phyloP scores from a whole-genome alignment of 2,329 filamentous ascomycete genomes.

The Geoglossum cookeanum region DNA sequence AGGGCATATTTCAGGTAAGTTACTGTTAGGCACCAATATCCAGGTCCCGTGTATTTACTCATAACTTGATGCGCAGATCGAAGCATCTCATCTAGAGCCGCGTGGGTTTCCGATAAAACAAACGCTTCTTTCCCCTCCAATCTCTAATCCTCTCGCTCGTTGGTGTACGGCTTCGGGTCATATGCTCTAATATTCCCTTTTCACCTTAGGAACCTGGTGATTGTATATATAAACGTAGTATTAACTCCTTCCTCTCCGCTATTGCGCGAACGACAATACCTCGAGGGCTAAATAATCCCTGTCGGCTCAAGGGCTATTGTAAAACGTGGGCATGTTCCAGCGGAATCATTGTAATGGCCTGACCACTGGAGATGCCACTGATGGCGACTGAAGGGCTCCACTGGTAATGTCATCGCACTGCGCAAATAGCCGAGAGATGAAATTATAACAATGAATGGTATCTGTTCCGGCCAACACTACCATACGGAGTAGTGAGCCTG shows the following conservation, averaged over 20 bases:
- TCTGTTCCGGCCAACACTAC: not conserved
- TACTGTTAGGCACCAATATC: slow-evolving; percentile 5
- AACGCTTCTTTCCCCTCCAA: slow-evolving; percentile 12
- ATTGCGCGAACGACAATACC: not conserved
- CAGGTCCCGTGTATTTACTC: slow-evolving; percentile 4
- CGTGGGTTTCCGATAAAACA: not conserved
- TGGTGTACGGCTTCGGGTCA: not conserved
- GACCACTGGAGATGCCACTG: too few species aligned
- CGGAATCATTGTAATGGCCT: too few species aligned
- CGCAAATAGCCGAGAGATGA: not conserved
- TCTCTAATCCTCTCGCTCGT: not conserved
- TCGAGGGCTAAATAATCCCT: not conserved
- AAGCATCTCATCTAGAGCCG: slow-evolving; percentile 44
- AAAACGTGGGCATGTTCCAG: too few species aligned
- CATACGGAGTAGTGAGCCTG: slow-evolving; percentile 7
- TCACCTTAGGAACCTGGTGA: not conserved
- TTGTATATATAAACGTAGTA: not conserved
- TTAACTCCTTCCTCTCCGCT: not conserved
- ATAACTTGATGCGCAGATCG: slow-evolving; percentile 26
- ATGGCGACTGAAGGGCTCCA: too few species aligned
- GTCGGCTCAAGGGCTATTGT: too few species aligned
- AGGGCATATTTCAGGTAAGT: slow-evolving; percentile 77
- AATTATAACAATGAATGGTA: not conserved
- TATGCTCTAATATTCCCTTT: not conserved
- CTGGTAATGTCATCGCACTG: too few species aligned